Base-by-base conservation (phyloP, 2,329 filamentous ascomycete species). In the Ascochyta pisi region DNA sequence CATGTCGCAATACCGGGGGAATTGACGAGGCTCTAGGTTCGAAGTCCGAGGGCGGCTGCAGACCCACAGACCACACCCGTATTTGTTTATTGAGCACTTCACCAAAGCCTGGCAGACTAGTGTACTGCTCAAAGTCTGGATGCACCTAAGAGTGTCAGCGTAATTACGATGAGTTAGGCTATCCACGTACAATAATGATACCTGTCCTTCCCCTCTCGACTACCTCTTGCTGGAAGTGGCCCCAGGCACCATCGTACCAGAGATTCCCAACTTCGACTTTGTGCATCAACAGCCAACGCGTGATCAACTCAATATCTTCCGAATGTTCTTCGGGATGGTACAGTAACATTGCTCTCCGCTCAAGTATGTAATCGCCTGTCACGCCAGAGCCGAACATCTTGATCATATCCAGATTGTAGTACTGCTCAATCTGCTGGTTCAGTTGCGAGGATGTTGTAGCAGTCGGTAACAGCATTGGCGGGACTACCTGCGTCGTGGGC, bases 11-110 rank as follows among this genome's bases (percentile, higher is more conserved):
- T 4, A 52, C 66, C 4, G 54, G 54, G 8, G 63, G 66, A 5
- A 34, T 39, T 5, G 62, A 50, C 3, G 60, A 49, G 16, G 63
- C 41, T 10, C 62, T 55, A 12, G 54, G 26, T 10, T 69, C 63
- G 33, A 59, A 60, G 7, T 66, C 60, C 26, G 53, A 19, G 23
- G 49, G 44, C 41, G 52, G 38, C 66, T 74, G 63, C 53, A 60
- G 15, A 2, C 76, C 75, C 29, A 77, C 55, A 3, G 69, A 73
- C 66, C 75, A 78, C 6, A 78, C 27, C 8, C 67, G 64, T 26
- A 70, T 60, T 29, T 65, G 53, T 10, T 57, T 50, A n/a, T 55
- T 55, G 3, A 78, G 70, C 3, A 76, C 39, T 6, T 69, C 41
- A 13, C 74, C 67, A 22, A 79, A 68, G 1, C 62, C 62, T 6